Base-by-base conservation (phyloP, 768 basidiomycete species). In the Leccinellum rugosiceps region DNA sequence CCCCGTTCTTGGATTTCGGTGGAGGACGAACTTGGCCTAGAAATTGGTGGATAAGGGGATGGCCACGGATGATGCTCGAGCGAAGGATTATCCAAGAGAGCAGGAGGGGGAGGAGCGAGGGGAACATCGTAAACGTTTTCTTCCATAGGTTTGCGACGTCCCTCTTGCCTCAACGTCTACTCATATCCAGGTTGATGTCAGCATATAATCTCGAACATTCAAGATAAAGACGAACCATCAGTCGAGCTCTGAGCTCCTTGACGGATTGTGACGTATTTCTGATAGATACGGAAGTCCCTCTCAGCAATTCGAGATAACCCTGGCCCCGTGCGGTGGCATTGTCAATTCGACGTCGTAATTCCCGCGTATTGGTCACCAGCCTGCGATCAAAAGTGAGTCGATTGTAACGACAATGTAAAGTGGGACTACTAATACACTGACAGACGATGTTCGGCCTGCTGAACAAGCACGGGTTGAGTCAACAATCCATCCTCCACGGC, bases 191-290 rank as follows among this genome's bases (percentile, higher is more conserved):
- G 35, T 17, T 0, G 17, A 38, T 38, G 3, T 38, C 3, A 38
- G 35, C 17, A 38, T 17, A 38, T 38, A 0, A 38, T 38, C 35
- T 38, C 35, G 17, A 38, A 8, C 15, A 38, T 8, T 0, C 15
- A 38, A 38, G 3, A 38, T 8, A 38, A n/a, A 8, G 35, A 4
- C 35, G 0, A 38, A 38, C 35, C 35, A 2, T 38, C 8, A 38
- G 1, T 17, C 17, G 35, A 38, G 1, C 8, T 38, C 17, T 38
- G 35, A 38, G 3, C 8, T 4, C 0, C 35, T 38, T 13, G 35
- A 38, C 3, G 17, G 3, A 38, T 38, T n/a, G 35, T 9, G 0
- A 17, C 3, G 8, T 1, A 17, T 1, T 0, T 17, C 17, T 9
- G 3, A 35, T 35, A 6, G 30, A 31, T 31, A 9, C 30, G 30